A percentile compares a stretch with the other conserved stretches of the same genome.
phyloP scores from a whole-genome alignment of 202 grass and related monocot species.

The Zizania palustris region DNA sequence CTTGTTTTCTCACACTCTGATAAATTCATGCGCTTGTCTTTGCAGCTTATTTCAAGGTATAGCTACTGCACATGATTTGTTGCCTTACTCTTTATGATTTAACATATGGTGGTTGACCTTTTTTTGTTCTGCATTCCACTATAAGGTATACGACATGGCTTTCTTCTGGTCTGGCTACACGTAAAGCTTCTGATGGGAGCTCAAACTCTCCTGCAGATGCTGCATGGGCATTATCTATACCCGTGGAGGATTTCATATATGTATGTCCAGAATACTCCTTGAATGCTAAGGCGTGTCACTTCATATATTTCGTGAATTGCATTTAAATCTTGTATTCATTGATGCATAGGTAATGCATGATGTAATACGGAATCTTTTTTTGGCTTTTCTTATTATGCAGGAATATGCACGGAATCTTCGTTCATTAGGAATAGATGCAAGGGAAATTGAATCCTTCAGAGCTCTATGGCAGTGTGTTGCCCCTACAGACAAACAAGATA shows the following conservation, averaged over 20 bases:
- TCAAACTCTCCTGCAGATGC: constrained; percentile 49
- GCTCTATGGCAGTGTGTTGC: constrained; percentile 95
- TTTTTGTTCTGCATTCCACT: constrained; percentile 28
- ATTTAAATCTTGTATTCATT: constrained; percentile 25
- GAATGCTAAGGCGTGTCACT: constrained; percentile 23
- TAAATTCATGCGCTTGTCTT: constrained; percentile 90
- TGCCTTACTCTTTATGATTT: constrained; percentile 30
- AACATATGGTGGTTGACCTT: constrained; percentile 13
- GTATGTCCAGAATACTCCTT: constrained; percentile 54
- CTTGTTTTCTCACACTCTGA: constrained; percentile 88
- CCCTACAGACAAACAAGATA: constrained; percentile 86
- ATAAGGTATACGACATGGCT: constrained; percentile 94
- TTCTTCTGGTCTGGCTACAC: constrained; percentile 75
- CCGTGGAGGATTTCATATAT: constrained; percentile 86
- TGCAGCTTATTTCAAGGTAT: constrained; percentile 97
- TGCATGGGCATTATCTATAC: constrained; percentile 82
- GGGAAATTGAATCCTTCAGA: constrained; percentile 65
- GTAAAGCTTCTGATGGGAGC: constrained; percentile 56
- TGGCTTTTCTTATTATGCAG: constrained; percentile 49
- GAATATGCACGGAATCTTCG: constrained; percentile 91
- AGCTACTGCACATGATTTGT: constrained; percentile 1
- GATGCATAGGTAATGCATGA: constrained; percentile 88
- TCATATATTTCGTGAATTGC: constrained; percentile 22
- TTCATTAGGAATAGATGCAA: constrained; percentile 67
- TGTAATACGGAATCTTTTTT: constrained; percentile 41